Evolutionary conservation across 257 asterid genomes (phyloP), one percentile per base, ranked within the genome.

Genomic region (Ligustrum vulgare): DNA sequence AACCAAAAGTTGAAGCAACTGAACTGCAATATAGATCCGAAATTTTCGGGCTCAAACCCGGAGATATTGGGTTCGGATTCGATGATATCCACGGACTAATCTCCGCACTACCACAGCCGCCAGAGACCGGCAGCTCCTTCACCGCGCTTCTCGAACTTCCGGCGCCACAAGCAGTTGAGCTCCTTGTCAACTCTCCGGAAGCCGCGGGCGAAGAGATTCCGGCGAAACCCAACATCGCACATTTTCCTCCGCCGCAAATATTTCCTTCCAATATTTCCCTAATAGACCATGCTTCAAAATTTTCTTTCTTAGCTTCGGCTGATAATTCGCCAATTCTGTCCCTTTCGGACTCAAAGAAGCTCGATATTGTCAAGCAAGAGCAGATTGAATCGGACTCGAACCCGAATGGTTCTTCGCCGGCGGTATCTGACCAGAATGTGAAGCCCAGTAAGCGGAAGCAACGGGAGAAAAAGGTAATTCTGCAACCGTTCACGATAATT

Each of bases 101-200:
- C 67, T 70, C 90, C 8, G 79, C 76, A 39, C 84, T 80, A 33
- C 72, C 85, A 62, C 35, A 18, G 12, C 31, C 64, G 33, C 67
- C 67, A 6, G 79, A 77, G n/a, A 64, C 87, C 73, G 88, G 83
- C 25, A 86, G 85, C 74, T 91, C 99, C 2, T 95, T 95, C 88
- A 92, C 97, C 74, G 98, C 97, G 49, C 91, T 95, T 18, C 94
- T 93, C 49, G 96, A 80, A 54, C 97, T 95, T 37, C 93, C 98
- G 45, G 86, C 97, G 31, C 90, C 88, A 71, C 97, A 93, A 82
- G 98, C 96, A n/a, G 89, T 91, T 77, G 98, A 95, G 84, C 97
- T 95, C 70, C 49, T 95, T 35, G 91, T 94, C 37, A 81, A 79
- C 41, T 81, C 86, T 23, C 71, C 82, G 41, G 87, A 76, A 62